Evolutionary conservation across 495 filamentous ascomycete species (phyloP).

Genomic region (Physcia stellaris): DNA sequence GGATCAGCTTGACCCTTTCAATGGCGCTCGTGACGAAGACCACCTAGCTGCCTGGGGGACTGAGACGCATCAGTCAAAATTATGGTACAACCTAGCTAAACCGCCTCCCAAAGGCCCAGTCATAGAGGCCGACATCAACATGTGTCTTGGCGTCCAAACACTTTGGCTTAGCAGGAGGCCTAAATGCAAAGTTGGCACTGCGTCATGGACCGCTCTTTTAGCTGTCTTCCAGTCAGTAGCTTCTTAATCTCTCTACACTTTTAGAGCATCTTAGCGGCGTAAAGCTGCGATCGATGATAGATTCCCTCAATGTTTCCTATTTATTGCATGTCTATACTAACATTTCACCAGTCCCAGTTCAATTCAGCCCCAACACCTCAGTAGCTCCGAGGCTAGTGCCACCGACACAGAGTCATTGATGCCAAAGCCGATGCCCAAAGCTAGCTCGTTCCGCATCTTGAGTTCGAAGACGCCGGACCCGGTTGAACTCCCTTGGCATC

Average conservation of each 20-base stretch:
- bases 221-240: constrained; percentile 10
- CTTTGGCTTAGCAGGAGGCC: constrained; percentile 9
- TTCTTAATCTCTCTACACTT: too few species aligned
- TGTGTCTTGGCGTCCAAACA: constrained; percentile 14
- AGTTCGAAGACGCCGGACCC: neutral
- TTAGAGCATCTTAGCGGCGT: too few species aligned
- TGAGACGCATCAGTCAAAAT: constrained; percentile 12
- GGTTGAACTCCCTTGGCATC: neutral
- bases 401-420: too few species aligned
- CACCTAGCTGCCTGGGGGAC: constrained; percentile 19
- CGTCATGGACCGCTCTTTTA: constrained; percentile 11
- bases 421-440: too few species aligned
- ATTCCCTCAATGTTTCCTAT: too few species aligned
- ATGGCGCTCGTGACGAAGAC: constrained; percentile 13
- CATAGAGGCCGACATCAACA: constrained; percentile 13
- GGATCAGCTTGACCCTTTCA: constrained; percentile 19
- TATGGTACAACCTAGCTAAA: constrained; percentile 11
- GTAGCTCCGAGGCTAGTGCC: neutral
- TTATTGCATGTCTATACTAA: too few species aligned
- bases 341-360: too few species aligned
- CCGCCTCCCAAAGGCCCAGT: constrained; percentile 18
- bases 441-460: neutral
- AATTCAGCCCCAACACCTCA: neutral
- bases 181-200: constrained; percentile 4
- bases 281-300: too few species aligned